Evolutionary conservation across 169 alveolate genomes (phyloP), one percentile per base, ranked within the genome.

Genomic region (Cryptosporidium sp.): DNA sequence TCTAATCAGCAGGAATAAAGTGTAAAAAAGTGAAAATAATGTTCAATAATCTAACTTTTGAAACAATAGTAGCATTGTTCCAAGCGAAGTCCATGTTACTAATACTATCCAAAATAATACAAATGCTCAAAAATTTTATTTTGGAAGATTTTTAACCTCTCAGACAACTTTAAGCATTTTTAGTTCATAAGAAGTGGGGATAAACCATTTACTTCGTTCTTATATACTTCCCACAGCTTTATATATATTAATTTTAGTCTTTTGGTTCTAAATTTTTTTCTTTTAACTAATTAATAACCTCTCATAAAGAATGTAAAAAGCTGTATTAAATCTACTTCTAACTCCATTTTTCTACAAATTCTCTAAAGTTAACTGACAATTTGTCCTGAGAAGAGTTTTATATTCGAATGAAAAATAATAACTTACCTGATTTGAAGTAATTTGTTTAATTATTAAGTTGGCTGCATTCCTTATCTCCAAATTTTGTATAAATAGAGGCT

Each of bases 401-500:
- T 9, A n/a, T 26, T 26, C 18, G 0, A 55, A 55, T 55, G 23
- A 55, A n/a, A 23, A 29, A 39, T 5, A 3, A 2, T 67, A 35
- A 16, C 89, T 80, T 61, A 80, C 89, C 65, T 80, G 69, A 1
- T 62, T 80, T n/a, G 29, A 43, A 16, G 31, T 37, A 45, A 80
- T 31, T n/a, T 80, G 69, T 41, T 62, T 59, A n/a, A 48, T 65
- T 31, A 80, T 43, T 61, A 61, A 45, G 23, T 41, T 80, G 18
- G 75, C 73, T 23, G 68, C 33, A 9, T 62, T 65, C 41, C 89
- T 80, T 29, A 80, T 80, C 26, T 80, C 89, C 37, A 80, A 41
- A 65, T 80, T 80, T 23, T 80, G 74, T 26, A 80, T 80, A 14
- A 80, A 80, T 61, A 80, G 35, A n/a, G 89, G 89, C 89, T 80